phyloP scores from a whole-genome alignment of 2,329 filamentous ascomycete genomes.

The Fusarium papillatum region DNA sequence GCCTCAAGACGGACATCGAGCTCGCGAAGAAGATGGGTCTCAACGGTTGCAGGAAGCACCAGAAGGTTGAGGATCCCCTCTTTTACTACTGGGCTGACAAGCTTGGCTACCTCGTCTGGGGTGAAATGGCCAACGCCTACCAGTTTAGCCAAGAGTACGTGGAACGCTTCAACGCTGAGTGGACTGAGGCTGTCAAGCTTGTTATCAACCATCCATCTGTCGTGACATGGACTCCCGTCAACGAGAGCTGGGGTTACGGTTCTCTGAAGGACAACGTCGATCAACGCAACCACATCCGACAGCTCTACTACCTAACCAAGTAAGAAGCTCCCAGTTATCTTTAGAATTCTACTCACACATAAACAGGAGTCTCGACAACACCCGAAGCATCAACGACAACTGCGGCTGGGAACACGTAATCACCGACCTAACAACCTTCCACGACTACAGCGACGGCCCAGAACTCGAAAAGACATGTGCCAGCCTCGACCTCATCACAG shows the following conservation, averaged over 20 bases:
- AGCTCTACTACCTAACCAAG: slow-evolving; percentile 76
- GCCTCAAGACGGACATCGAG: slow-evolving; percentile 65
- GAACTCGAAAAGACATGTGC: slow-evolving; percentile 68
- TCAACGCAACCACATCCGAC: slow-evolving; percentile 74
- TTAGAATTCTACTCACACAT: slow-evolving; percentile 13
- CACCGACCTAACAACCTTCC: slow-evolving; percentile 76
- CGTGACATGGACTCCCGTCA: slow-evolving; percentile 77
- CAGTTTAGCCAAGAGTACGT: slow-evolving; percentile 71
- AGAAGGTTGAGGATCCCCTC: slow-evolving; percentile 72
- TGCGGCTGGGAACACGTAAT: slow-evolving; percentile 79
- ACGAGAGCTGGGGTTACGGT: slow-evolving; percentile 75
- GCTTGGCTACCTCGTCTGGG: slow-evolving; percentile 74
- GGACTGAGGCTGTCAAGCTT: slow-evolving; percentile 72
- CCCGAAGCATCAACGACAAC: slow-evolving; percentile 77
- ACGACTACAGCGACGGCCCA: slow-evolving; percentile 74
- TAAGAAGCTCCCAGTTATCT: slow-evolving; percentile 41
- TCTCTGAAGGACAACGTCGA: slow-evolving; percentile 66
- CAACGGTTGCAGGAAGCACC: slow-evolving; percentile 75
- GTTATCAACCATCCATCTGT: slow-evolving; percentile 77
- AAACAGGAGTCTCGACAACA: slow-evolving; percentile 67
- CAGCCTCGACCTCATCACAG: slow-evolving; percentile 66
- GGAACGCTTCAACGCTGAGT: slow-evolving; percentile 73
- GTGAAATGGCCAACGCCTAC: slow-evolving; percentile 76
- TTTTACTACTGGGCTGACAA: slow-evolving; percentile 74
- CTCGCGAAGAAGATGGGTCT: slow-evolving; percentile 72